Evolutionary conservation across 257 asterid species (phyloP).

Genomic region (Nicotiana obtusifolia): DNA sequence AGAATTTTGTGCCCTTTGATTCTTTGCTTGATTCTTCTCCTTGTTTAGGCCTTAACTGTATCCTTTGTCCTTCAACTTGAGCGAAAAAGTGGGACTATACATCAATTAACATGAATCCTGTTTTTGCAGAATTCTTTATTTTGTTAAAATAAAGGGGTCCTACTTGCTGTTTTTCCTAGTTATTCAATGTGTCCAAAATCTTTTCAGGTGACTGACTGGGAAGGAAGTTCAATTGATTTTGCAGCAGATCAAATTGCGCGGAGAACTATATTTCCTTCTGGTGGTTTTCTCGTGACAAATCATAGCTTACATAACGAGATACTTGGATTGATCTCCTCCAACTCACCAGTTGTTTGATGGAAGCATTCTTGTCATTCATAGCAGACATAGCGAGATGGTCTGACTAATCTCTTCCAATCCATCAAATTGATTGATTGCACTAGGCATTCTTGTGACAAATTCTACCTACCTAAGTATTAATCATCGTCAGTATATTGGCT

Average conservation of each 20-base stretch:
- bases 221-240: slow-evolving; percentile 58
- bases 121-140: neutral
- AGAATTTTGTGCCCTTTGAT: neutral
- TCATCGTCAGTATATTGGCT: too few relatives aligned
- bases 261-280: slow-evolving; percentile 59
- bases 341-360: slow-evolving; percentile 18
- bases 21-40: neutral
- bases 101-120: neutral
- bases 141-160: neutral
- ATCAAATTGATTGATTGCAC: neutral
- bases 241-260: slow-evolving; percentile 56
- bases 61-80: neutral
- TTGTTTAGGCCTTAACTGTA: neutral
- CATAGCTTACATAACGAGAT: slow-evolving; percentile 42
- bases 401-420: too few relatives aligned
- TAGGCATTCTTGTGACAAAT: neutral
- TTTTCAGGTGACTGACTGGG: slow-evolving; percentile 85
- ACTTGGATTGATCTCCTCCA: slow-evolving; percentile 49
- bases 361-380: neutral
- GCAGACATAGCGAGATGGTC: neutral
- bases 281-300: slow-evolving; percentile 75
- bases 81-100: neutral
- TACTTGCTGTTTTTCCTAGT: neutral
- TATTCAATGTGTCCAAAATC: neutral
- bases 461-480: neutral